Percentiles rank a stretch among this genome's conserved stretches.
These are phyloP conservation scores for Pseudohalonectria lignicola DNA, from an alignment of 2,329 filamentous ascomycete species.

Conservation along the genomic window DNA sequence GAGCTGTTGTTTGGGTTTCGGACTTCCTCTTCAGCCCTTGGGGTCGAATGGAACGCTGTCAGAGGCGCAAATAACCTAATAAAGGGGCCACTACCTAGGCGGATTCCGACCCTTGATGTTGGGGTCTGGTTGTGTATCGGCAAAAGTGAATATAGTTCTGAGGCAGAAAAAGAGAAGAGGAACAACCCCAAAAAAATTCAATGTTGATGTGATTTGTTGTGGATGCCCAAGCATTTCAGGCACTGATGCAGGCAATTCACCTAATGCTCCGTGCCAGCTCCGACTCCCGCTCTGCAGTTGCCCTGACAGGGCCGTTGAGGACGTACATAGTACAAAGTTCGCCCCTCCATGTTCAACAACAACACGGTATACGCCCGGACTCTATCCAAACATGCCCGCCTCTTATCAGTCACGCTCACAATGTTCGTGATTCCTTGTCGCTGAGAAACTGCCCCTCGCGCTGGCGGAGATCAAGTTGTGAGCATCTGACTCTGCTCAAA, in stretches of 20 bases:
- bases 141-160: background rate
- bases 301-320: background rate
- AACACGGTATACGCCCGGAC: no score
- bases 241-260: background rate
- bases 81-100: no score
- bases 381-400: no score
- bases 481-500: conserved; percentile 12
- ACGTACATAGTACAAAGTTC: no score
- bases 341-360: no score
- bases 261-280: background rate
- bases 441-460: background rate
- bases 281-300: background rate
- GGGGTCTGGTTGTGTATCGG: background rate
- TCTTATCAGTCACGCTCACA: background rate
- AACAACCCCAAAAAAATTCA: background rate
- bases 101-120: background rate
- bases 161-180: background rate
- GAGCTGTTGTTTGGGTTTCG: no score
- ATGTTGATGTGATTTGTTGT: background rate
- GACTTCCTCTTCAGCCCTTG: no score
- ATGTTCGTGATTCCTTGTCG: background rate
- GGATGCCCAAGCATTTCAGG: background rate
- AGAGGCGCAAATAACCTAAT: no score
- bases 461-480: background rate
- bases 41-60: no score